Base-by-base conservation (phyloP, 2,329 filamentous ascomycete genomes). In the Colletotrichum scovillei region DNA sequence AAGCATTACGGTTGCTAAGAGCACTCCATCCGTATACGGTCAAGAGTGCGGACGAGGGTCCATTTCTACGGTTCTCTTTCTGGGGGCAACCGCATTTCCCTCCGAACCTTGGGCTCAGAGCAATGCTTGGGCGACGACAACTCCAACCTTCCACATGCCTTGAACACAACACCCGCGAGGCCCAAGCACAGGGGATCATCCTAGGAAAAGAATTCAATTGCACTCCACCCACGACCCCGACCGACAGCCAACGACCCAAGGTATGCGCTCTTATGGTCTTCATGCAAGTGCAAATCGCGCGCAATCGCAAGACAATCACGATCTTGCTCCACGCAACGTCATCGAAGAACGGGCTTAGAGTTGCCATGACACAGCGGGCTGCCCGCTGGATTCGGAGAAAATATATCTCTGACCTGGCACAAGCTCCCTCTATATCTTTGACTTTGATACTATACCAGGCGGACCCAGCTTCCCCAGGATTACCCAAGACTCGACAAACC, bases 11-110 rank as follows among this genome's bases (percentile, higher is more conserved):
- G 49, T 55, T 46, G 53, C 35, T 38, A 42, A 55, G 58, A 16
- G n/a, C 46, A 38, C 46, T 64, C 53, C 22, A 46, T 35, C 38
- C 38, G 38, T 42, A 32, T 38, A 30, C 66, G 59, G 67, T 72
- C 67, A 70, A 32, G 60, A 70, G 56, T 65, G 69, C 60, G 67
- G 70, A 73, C 19, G 49, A 56, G 67, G 62, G 49, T 74, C 68
- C 62, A 68, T 74, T 72, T 63, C 38, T 63, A 35, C 30, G 8
- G 49, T 57, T 53, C n/a, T 28, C 35, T 46, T 46, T 42, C 32
- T 52, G 66, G 70, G 67, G 59, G 19, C 65, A 53, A 69, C 58
- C 49, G 30, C 64, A 68, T 68, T 26, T 63, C 63, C 63, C 24
- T 55, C 32, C 69, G 65, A 69, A 63, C 58, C 58, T 68, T 42